A percentile compares a stretch with the other conserved stretches of the same genome.
Conservation (phyloP, 805 yeast genomes). For the Wickerhamiella occidentalis region DNA sequence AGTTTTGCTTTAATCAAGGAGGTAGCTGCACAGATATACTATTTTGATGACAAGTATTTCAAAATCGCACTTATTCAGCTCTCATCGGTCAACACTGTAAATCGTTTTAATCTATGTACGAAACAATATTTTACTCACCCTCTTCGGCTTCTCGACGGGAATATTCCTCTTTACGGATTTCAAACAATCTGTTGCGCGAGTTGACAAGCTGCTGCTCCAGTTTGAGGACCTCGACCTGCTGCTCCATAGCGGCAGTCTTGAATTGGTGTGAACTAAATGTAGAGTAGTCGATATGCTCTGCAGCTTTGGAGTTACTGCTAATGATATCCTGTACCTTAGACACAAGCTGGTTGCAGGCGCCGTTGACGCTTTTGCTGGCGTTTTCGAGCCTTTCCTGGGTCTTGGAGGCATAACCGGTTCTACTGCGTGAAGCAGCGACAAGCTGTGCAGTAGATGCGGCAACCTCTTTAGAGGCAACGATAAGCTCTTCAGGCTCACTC, state of each 20-base stretch:
- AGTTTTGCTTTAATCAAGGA: too few species aligned
- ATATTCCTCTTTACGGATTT: conserved; percentile 69
- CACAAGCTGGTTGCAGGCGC: conserved; percentile 67
- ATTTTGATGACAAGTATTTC: too few species aligned
- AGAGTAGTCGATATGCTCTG: conserved; percentile 48
- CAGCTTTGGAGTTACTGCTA: conserved; percentile 27
- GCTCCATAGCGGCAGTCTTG: conserved; percentile 81
- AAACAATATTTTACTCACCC: not conserved
- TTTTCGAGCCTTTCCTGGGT: conserved; percentile 62
- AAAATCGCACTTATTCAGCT: too few species aligned
- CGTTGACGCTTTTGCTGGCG: conserved; percentile 55
- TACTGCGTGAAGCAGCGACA: conserved; percentile 83
- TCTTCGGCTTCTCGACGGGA: conserved; percentile 51
- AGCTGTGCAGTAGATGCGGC: conserved; percentile 87
- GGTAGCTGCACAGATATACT: too few species aligned
- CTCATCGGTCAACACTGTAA: too few species aligned
- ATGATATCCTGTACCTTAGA: conserved; percentile 53
- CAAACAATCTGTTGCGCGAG: conserved; percentile 74
- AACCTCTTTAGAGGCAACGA: conserved; percentile 84
- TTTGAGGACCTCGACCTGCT: conserved; percentile 78
- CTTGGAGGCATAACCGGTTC: conserved; percentile 62
- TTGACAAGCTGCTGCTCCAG: conserved; percentile 57
- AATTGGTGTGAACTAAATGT: conserved; percentile 65
- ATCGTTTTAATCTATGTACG: not conserved
- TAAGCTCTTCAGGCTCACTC: conserved; percentile 69